Conservation (phyloP, 2,329 filamentous ascomycete species). For the Monilinia laxa region DNA sequence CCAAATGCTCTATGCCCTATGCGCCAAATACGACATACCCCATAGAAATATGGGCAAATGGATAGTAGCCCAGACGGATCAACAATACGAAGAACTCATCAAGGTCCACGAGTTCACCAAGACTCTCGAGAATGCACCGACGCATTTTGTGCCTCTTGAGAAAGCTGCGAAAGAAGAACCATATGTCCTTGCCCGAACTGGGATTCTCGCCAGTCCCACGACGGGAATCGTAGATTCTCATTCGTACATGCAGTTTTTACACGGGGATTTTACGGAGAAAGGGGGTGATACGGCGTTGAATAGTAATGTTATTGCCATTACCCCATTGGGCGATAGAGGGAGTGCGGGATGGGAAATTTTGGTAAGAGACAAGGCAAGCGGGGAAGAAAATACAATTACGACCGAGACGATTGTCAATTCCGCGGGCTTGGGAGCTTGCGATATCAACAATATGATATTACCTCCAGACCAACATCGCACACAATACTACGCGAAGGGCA, state of each 20-base stretch:
- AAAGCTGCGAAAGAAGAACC: conserved; percentile 70
- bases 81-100: conserved; percentile 55
- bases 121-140: conserved; percentile 58
- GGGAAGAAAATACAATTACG: conserved; percentile 60
- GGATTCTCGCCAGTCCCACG: conserved; percentile 77
- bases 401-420: conserved; percentile 79
- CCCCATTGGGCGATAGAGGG: conserved; percentile 44
- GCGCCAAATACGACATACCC: conserved; percentile 63
- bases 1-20: conserved; percentile 75
- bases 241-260: conserved; percentile 75
- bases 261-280: conserved; percentile 71
- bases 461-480: conserved; percentile 54
- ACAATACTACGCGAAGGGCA: conserved; percentile 87
- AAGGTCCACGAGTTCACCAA: conserved; percentile 49
- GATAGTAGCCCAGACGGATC: conserved; percentile 82
- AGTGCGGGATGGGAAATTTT: conserved; percentile 67
- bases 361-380: conserved; percentile 49
- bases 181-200: conserved; percentile 67
- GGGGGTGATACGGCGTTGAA: conserved; percentile 74
- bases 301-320: conserved; percentile 61
- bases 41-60: conserved; percentile 83
- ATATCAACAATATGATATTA: conserved; percentile 79
- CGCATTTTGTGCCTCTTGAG: conserved; percentile 62
- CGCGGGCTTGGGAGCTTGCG: conserved; percentile 76
- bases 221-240: conserved; percentile 94